Percentiles rank a stretch among this genome's conserved stretches.
Evolutionary conservation across 176 grass and related monocot genomes (phyloP).

Genomic region (Zoysia pacifica): DNA sequence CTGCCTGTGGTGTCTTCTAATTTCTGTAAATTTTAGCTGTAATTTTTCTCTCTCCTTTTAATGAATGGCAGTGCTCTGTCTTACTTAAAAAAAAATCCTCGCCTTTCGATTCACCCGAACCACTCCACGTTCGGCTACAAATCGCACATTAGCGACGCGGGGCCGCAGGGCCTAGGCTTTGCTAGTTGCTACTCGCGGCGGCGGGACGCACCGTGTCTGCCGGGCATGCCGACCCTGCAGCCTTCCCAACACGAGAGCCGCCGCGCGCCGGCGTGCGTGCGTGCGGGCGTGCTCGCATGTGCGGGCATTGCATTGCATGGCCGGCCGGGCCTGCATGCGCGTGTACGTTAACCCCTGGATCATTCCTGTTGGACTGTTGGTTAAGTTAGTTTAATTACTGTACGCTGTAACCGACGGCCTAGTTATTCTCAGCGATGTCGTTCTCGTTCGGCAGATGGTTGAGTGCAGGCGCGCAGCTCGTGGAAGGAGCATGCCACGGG

Average conservation of each 20-base stretch:
- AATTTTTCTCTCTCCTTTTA: too few species aligned
- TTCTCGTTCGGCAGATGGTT: too few species aligned
- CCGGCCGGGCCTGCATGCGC: slow-evolving; percentile 22
- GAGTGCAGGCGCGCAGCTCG: not conserved
- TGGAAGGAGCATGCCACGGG: too few species aligned
- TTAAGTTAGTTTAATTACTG: slow-evolving; percentile 23
- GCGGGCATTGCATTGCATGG: slow-evolving; percentile 1
- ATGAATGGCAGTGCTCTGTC: too few species aligned
- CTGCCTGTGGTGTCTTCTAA: too few species aligned
- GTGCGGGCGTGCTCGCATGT: slow-evolving; percentile 10
- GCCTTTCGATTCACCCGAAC: slow-evolving; percentile 17
- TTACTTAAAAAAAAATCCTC: too few species aligned
- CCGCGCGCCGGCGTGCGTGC: not conserved
- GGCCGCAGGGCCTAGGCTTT: slow-evolving; percentile 11
- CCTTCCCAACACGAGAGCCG: slow-evolving; percentile 21
- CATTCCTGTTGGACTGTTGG: slow-evolving; percentile 22
- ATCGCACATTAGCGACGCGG: not conserved
- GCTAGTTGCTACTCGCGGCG: slow-evolving; percentile 1
- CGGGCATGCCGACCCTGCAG: not conserved
- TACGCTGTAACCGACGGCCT: not conserved
- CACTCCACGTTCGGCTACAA: not conserved
- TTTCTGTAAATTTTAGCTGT: too few species aligned
- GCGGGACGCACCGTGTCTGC: not conserved
- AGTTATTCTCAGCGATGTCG: not conserved
- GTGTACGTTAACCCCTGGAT: slow-evolving; percentile 30